These are phyloP conservation scores for Craspedostauros australis DNA, from an alignment of 108 stramenopile genomes.

Conservation along the genomic window DNA sequence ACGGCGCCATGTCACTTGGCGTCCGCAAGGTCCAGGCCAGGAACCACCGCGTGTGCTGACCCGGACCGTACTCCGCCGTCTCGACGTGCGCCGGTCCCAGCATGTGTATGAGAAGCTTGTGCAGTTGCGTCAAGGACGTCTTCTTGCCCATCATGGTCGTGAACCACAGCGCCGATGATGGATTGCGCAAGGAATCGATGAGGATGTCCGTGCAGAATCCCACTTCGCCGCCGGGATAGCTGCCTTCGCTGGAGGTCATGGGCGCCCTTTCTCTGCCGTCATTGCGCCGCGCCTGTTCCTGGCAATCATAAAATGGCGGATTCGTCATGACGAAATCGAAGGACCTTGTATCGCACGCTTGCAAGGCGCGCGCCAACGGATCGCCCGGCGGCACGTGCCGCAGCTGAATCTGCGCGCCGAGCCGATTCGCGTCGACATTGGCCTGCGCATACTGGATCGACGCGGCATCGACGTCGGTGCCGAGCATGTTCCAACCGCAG, in stretches of 20 bases:
- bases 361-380: slow-evolving; percentile 11
- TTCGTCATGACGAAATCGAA: slow-evolving; percentile 89
- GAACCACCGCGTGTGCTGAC: slow-evolving; percentile 84
- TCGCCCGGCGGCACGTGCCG: slow-evolving; percentile 37
- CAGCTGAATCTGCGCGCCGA: slow-evolving; percentile 43
- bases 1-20: slow-evolving; percentile 12
- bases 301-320: slow-evolving; percentile 88
- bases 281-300: slow-evolving; percentile 14
- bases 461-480: slow-evolving; percentile 82
- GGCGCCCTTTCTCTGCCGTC: slow-evolving; percentile 64
- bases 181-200: slow-evolving; percentile 27
- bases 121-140: slow-evolving; percentile 31
- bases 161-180: slow-evolving; percentile 50
- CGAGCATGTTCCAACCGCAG: slow-evolving; percentile 52
- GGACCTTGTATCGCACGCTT: not conserved
- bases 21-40: slow-evolving; percentile 83
- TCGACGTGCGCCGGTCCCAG: slow-evolving; percentile 62
- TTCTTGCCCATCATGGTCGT: slow-evolving; percentile 81
- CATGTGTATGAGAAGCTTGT: slow-evolving; percentile 39
- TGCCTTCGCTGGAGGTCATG: slow-evolving; percentile 62
- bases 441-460: slow-evolving; percentile 55
- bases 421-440: slow-evolving; percentile 69
- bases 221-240: slow-evolving; percentile 50
- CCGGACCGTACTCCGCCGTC: slow-evolving; percentile 79
- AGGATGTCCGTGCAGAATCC: slow-evolving; percentile 53